Evolutionary conservation across 108 stramenopile genomes (phyloP), one percentile per base, ranked within the genome.

Genomic region (Cylindrotheca fusiformis): DNA sequence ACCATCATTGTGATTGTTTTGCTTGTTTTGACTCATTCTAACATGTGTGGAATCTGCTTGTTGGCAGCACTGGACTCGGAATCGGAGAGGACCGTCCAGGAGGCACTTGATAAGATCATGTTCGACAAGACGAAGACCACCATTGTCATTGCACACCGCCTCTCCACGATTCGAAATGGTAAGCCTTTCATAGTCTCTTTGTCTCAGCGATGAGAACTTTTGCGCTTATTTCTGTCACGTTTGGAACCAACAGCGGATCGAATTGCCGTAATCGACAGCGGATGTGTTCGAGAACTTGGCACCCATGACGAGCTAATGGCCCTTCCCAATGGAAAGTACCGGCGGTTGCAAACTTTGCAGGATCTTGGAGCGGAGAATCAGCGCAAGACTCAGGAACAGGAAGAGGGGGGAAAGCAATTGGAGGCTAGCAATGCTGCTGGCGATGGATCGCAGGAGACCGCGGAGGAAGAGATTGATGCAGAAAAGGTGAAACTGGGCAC

Each of bases 281-380:
- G 90, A 23, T 47, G 62, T 23, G 62, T 95, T 4, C 61, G 65
- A 17, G 92, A 95, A 61, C 52, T 80, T 14, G 96, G 96, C 1
- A 82, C 72, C 0, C 95, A 95, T 76, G 77, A 79, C 26, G 91
- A 91, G 48, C 83, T 97, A 26, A 64, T 95, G 77, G 55, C 60
- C 25, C 46, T 50, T 29, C 68, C 67, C 10, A 62, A 74, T 27
- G 67, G 72, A 20, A 77, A 61, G 28, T 88, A 84, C 31, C 55
- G 52, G 28, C 80, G 81, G 33, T 69, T 88, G 2, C 75, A 79
- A 12, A 72, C 65, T 8, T 36, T 80, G 12, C 83, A 88, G 29
- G 46, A 71, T 56, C 71, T 77, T 6, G 75, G 60, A 14, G 33
- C 18, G 2, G 5, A 8, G 17, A 23, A 52, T 63, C 36, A 19